Conservation (phyloP, 2,329 filamentous ascomycete species). For the Paracoccidioides brasiliensis region DNA sequence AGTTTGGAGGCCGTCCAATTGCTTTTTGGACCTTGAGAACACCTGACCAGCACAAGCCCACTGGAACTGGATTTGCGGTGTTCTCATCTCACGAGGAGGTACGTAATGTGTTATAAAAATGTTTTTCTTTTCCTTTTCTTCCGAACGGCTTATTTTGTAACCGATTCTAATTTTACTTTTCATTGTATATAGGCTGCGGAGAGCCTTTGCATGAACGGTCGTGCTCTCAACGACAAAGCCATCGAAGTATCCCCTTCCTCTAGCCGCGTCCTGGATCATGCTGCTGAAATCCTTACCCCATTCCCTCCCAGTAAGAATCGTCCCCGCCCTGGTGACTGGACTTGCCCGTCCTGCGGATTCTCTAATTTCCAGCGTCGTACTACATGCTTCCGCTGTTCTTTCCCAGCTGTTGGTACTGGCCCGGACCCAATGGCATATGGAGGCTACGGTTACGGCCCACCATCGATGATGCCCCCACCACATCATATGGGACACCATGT, state of each 20-base stretch:
- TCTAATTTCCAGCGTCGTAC: constrained; percentile 98
- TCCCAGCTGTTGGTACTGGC: constrained; percentile 78
- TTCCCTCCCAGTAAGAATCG: constrained; percentile 99
- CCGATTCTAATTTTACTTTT: constrained; percentile 9
- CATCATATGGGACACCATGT: constrained; percentile 57
- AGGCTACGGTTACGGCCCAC: constrained; percentile 46
- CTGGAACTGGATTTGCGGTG: constrained; percentile 91
- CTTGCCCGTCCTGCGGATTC: constrained; percentile 95
- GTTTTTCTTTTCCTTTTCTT: too few relatives aligned
- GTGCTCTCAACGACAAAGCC: constrained; percentile 94
- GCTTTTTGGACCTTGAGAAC: constrained; percentile 98
- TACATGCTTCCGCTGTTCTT: constrained; percentile 97
- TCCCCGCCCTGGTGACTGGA: constrained; percentile 95
- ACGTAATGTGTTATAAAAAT: constrained; percentile 26
- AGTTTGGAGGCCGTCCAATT: constrained; percentile 93
- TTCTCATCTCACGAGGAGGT: constrained; percentile 99
- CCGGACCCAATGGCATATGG: constrained; percentile 64
- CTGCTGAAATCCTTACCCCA: constrained; percentile 87
- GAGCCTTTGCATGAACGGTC: constrained; percentile 97
- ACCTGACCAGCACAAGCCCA: constrained; percentile 98
- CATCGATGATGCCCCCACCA: constrained; percentile 65
- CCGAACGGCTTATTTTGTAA: neutral
- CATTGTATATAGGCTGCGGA: constrained; percentile 65
- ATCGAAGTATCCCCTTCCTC: constrained; percentile 97
- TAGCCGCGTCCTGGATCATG: constrained; percentile 89